Evolutionary conservation across 176 grass and related monocot genomes (phyloP).

Genomic region (Alopecurus myosuroides): DNA sequence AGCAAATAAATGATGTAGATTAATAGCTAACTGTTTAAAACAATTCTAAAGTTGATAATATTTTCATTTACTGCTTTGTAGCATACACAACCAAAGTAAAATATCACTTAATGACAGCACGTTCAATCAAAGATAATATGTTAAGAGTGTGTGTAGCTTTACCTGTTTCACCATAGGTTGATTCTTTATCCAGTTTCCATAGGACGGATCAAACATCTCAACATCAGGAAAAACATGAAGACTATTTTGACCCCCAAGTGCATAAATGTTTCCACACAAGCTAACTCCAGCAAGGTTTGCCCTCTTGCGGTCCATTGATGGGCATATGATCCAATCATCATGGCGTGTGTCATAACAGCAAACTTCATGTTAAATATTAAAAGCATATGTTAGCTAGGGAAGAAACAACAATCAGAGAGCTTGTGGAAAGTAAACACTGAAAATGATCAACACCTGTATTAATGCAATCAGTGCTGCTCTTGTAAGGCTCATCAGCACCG

Average conservation of each 20-base stretch:
- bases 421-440: background rate
- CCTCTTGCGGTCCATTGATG: conserved; percentile 31
- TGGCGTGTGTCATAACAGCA: conserved; percentile 53
- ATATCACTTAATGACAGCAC: background rate
- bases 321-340: conserved; percentile 49
- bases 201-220: conserved; percentile 55
- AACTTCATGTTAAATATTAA: conserved; percentile 36
- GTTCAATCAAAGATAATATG: background rate
- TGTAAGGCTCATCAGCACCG: conserved; percentile 40
- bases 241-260: conserved; percentile 51
- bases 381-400: conserved; percentile 16
- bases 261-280: conserved; percentile 56
- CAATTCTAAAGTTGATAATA: background rate
- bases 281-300: conserved; percentile 48
- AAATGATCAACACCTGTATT: conserved; percentile 43
- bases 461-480: conserved; percentile 21
- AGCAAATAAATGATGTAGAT: background rate
- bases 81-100: background rate
- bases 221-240: conserved; percentile 47
- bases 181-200: conserved; percentile 55
- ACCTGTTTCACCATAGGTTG: conserved; percentile 74
- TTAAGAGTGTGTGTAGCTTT: background rate
- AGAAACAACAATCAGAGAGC: background rate
- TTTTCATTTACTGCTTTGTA: background rate
- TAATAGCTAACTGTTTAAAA: conserved; percentile 12